Evolutionary conservation across 2,329 filamentous ascomycete genomes (phyloP), one percentile per base, ranked within the genome.

Genomic region (Cordyceps sp.): DNA sequence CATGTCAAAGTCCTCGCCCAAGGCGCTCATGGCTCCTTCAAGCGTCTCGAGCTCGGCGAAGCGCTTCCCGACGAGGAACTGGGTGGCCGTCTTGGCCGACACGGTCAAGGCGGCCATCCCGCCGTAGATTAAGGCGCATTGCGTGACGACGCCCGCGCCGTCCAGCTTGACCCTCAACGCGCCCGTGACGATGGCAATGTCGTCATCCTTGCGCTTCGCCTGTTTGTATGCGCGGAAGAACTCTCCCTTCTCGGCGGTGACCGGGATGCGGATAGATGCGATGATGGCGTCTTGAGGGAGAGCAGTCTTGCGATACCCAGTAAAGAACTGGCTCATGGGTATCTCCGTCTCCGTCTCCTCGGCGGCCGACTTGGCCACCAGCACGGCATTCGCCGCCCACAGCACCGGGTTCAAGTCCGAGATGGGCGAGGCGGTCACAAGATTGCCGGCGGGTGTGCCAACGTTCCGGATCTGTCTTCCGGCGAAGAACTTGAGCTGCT

Each of bases 381-480:
- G 56, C 0, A 78, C 73, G 2, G 84, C 79, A 41, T 88, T 83
- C 1, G 84, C 79, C 4, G 84, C 86, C 51, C 94, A 80, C 31
- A 98, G 76, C 0, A 94, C 84, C 0, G 90, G 90, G 46, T 96
- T 98, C 28, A 98, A 58, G 59, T 98, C 90, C 0, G 88, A 94
- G 29, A 96, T 98, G 1, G 90, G 90, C 17, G 85, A 93, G 1
- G 90, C 90, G 0, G 90, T 98, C 2, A 80, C 86, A 21, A 98
- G 57, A 46, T 96, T 98, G 27, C 90, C 90, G 1, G 90, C 90
- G 1, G 86, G 88, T 0, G 90, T 94, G 20, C 88, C 90, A n/a
- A 94, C 88, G 46, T 96, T 98, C 43, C 90, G 72, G 47, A 98
- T 96, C 47, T 98, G 90, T 29, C 90, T 65, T 29, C 90, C 90